Evolutionary conservation across 768 basidiomycete genomes (phyloP), one percentile per base, ranked within the genome.

Genomic region (Asterophora lycoperdoides): DNA sequence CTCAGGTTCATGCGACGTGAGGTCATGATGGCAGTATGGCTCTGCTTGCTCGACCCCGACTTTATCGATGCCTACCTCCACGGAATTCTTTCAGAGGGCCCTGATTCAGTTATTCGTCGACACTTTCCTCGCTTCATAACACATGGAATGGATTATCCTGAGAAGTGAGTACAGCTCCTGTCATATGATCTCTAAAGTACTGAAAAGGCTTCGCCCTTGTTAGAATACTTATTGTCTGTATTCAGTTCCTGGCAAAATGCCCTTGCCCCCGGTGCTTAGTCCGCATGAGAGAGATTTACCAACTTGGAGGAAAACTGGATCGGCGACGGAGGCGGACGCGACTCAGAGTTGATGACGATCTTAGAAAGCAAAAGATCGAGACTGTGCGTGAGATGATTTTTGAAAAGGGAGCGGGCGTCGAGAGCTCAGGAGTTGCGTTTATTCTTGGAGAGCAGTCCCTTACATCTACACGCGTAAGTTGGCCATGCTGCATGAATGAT

Each of bases 211-310:
- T n/a, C n/a, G n/a, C n/a, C n/a, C n/a, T n/a, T n/a, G n/a, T n/a
- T n/a, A 66, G 66, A 38, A 57, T 61, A 23, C 48, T 68, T 1
- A 39, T 66, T 41, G 55, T 54, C 5, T 51, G 47, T 42, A 50
- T 62, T 18, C 48, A 51, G 4, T 53, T 48, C 44, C 46, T 60
- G 3, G 57, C 58, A 0, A 5, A 23, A 6, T 66, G 57, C 38
- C 66, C 65, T 5, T 68, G 67, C 36, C 65, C 66, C 2, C 60
- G 60, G 1, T 68, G 67, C 41, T 51, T 63, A 3, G 46, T 66
- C 5, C 44, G 28, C 1, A 60, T 56, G 18, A 7, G 45, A 0
- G 23, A 63, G 0, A 60, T 74, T 8, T 9, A 40, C 1, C 44
- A 57, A 0, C 45, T 76, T 20, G 72, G 73, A 0, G 57, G 46